Evolutionary conservation across 1,139 yeast genomes (phyloP), one percentile per base, ranked within the genome.

Genomic region (Lodderomyces margitis): DNA sequence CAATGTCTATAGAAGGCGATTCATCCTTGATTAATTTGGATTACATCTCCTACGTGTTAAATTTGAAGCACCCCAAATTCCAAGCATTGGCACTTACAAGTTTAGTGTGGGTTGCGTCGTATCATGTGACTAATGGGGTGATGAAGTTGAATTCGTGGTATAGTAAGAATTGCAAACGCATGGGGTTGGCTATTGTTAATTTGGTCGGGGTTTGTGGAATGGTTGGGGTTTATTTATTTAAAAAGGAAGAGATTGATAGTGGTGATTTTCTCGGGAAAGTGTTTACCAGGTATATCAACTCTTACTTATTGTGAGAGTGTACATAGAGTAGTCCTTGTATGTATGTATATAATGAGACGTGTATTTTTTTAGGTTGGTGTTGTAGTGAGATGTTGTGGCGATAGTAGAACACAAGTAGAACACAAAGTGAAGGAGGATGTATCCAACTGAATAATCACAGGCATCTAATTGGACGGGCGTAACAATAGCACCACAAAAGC

Each of bases 1-100:
- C 94, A 0, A 42, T 64, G 19, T 17, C 52, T 2, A 66, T 77
- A 1, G 85, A 83, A 45, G 92, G 88, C 1, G 94, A 84, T 56
- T 75, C 83, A 7, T 72, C 84, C 0, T 63, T 78, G 44, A 60
- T 86, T 21, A 71, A 68, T 28, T 61, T 86, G 37, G 75, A 75
- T 16, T 85, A 71, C 53, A 66, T 84, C 10, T 54, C 79, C 2
- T 75, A 72, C 54, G 64, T 73, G 9, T 57, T 78, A 30, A 52
- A 57, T 40, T 49, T 53, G 21, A 48, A 51, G 34, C 62, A 62
- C 7, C 57, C 55, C 9, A 21, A 27, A 2, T 21, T 58, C 20
- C 68, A 69, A 44, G 46, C 46, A 30, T 25, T 45, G 3, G 50
- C 54, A 5, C 40, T 69, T 15, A 38, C 47, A 7, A 46, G 50